These are phyloP conservation scores for Trichoderma sp. DNA, from an alignment of 2,329 filamentous ascomycete genomes.

Conservation along the genomic window DNA sequence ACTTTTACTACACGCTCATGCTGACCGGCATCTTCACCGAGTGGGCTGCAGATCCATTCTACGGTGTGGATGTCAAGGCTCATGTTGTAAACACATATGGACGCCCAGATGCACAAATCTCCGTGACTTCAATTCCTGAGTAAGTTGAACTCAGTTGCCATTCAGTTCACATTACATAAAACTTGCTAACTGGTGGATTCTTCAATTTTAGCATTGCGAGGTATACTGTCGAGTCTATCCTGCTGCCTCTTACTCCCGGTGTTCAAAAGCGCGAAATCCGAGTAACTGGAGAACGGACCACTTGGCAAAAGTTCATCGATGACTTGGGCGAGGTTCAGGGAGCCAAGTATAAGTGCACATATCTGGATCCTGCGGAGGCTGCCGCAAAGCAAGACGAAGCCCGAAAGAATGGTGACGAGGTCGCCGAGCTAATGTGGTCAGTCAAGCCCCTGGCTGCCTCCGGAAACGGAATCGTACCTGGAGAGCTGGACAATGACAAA, in stretches of 20 bases:
- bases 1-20: constrained; percentile 8
- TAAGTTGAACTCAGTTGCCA: not conserved
- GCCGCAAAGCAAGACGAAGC: not conserved
- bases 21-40: constrained; percentile 8
- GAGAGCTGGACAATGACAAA: constrained; percentile 7
- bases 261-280: not conserved
- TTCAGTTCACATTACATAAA: rapidly evolving
- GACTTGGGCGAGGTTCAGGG: not conserved
- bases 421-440: not conserved
- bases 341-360: not conserved
- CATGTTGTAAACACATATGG: not conserved
- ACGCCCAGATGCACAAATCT: not conserved
- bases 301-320: not conserved
- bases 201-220: not conserved
- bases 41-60: not conserved
- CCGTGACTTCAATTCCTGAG: not conserved
- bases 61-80: not conserved
- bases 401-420: not conserved
- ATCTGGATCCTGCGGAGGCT: not conserved
- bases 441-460: constrained; percentile 3
- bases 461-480: not conserved
- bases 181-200: not conserved
- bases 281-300: not conserved
- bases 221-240: not conserved
- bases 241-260: not conserved